Evolutionary conservation across 2,329 filamentous ascomycete species (phyloP), one percentile per base, ranked within the genome.

Genomic region (Colletotrichum magnum): DNA sequence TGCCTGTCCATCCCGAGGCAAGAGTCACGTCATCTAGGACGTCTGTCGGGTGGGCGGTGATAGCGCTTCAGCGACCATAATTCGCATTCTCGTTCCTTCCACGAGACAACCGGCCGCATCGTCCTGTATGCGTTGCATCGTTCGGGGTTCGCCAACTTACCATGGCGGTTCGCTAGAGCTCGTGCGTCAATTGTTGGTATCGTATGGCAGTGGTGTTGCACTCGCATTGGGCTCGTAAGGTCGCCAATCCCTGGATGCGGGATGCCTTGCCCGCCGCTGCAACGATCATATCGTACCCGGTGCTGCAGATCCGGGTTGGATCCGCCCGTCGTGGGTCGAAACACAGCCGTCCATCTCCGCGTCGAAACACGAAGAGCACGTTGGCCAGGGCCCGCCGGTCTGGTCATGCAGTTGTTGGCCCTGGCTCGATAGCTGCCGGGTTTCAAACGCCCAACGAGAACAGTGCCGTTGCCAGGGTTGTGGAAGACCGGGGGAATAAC

Each of bases 301-400:
- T 50, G 52, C 36, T 68, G n/a, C 54, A 64, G 61, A 65, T 68
- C 61, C 65, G 60, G 50, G 43, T 54, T 59, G 53, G 28, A 36
- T 47, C 21, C 26, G 47, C 39, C 43, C 47, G 60, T 21, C 28
- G 24, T 41, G 32, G 32, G 32, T 54, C 53, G 54, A 58, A 64
- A 65, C 54, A 64, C 16, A 41, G 41, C 48, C 28, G 41, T 18
- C 41, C 61, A 48, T 54, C 28, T 48, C 45, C n/a, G 39, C 48
- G 24, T 58, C 65, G 43, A 68, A 68, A 68, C 54, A 48, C 53
- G 43, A 41, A 57, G 43, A 43, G 61, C 61, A 58, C 52, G 18
- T 41, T 57, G 26, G 28, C 43, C 43, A 32, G 43, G 18, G 32
- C 51, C 13, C 54, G 39, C 28, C n/a, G 12, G 13, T 5, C 58